These are phyloP conservation scores for Naganishia sp. DNA, from an alignment of 1,284 basidiomycete genomes.

Conservation along the genomic window DNA sequence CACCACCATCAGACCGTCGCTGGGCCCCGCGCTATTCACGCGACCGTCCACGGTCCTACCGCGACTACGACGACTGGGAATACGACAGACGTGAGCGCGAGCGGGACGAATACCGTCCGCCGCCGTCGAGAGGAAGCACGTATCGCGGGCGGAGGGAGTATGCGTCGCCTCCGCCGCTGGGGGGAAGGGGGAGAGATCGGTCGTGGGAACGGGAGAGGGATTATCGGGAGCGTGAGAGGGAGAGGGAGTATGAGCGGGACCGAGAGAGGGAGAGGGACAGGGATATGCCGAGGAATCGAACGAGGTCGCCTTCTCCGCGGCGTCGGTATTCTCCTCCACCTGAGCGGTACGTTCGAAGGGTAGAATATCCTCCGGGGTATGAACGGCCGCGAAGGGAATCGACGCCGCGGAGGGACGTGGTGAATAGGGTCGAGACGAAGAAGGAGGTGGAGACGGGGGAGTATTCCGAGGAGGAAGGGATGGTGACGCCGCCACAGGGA, in stretches of 20 bases:
- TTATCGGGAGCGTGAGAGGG: slow-evolving; percentile 7
- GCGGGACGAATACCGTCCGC: slow-evolving; percentile 18
- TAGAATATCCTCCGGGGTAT: neutral
- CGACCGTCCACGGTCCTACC: slow-evolving; percentile 1
- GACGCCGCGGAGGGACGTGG: neutral
- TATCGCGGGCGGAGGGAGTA: slow-evolving; percentile 9
- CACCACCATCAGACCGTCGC: slow-evolving; percentile 13
- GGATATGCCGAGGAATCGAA: slow-evolving; percentile 7
- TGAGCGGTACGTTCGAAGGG: neutral
- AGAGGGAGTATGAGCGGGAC: slow-evolving; percentile 3
- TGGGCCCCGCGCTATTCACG: slow-evolving; percentile 4
- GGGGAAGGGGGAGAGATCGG: slow-evolving; percentile 7
- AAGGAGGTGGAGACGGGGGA: slow-evolving; percentile 7
- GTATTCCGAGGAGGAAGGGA: slow-evolving; percentile 20
- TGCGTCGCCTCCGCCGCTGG: neutral
- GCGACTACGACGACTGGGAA: slow-evolving; percentile 12
- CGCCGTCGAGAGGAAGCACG: neutral
- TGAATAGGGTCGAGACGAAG: neutral
- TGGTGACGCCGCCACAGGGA: slow-evolving; percentile 17
- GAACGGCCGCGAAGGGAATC: slow-evolving; percentile 1
- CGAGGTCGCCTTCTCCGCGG: slow-evolving; percentile 9
- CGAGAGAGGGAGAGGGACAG: neutral
- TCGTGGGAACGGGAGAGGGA: slow-evolving; percentile 9
- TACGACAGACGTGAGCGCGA: too few species aligned
- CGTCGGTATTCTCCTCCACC: slow-evolving; percentile 7